phyloP scores from a whole-genome alignment of 257 asterid genomes.

The Solanum sitiens region DNA sequence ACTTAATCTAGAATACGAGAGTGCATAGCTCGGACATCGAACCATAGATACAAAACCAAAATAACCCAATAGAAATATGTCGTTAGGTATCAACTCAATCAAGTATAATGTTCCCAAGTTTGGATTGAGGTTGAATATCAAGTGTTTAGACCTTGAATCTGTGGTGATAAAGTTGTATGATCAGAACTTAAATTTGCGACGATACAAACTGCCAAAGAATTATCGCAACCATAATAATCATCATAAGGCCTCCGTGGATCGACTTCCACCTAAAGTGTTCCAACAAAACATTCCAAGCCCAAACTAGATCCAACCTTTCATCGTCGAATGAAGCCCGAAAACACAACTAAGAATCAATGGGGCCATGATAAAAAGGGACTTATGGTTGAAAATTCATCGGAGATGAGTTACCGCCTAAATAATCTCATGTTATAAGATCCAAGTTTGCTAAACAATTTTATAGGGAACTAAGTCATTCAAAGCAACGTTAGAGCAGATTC shows the following conservation, averaged over 20 bases:
- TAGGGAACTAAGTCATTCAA: background rate
- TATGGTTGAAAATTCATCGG: background rate
- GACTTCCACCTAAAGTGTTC: background rate
- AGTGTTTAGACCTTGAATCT: background rate
- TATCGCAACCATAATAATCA: background rate
- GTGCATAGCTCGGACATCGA: background rate
- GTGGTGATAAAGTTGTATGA: background rate
- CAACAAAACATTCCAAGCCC: background rate
- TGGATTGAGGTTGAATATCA: no score
- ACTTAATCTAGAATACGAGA: background rate
- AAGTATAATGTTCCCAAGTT: background rate
- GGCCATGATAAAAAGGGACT: background rate
- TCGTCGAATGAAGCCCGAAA: background rate
- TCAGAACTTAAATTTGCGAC: background rate
- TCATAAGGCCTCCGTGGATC: background rate
- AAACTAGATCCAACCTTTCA: background rate
- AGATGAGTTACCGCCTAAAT: background rate
- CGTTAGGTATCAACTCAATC: background rate
- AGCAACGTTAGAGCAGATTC: background rate
- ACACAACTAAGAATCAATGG: background rate
- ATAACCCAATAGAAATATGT: no score
- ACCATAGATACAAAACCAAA: background rate
- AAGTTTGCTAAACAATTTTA: no score
- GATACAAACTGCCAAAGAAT: background rate
- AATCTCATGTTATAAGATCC: background rate